These are phyloP conservation scores for Filobasidium wieringae DNA, from an alignment of 768 basidiomycete species.

Conservation along the genomic window DNA sequence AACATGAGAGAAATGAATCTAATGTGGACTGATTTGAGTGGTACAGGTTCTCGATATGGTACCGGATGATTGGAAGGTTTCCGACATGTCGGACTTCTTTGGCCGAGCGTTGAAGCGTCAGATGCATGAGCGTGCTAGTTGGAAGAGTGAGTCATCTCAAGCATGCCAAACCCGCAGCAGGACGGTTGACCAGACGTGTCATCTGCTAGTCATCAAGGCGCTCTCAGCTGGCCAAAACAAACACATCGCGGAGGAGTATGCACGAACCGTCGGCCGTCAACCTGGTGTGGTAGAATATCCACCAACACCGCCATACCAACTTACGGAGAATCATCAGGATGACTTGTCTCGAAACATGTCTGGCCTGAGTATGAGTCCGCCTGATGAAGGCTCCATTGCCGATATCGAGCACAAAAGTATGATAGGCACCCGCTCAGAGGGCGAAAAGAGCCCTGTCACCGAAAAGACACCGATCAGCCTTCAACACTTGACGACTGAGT, in stretches of 20 bases:
- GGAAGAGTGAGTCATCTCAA: constrained; percentile 18
- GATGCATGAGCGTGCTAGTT: constrained; percentile 47
- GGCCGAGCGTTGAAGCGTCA: constrained; percentile 64
- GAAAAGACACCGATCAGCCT: background rate
- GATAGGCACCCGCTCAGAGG: background rate
- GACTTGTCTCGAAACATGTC: background rate
- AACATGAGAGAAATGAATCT: too few relatives aligned
- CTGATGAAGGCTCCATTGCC: constrained; percentile 36
- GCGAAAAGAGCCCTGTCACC: background rate
- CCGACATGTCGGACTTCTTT: constrained; percentile 62
- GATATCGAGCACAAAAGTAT: constrained; percentile 27
- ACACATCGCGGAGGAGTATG: constrained; percentile 42
- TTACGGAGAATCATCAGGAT: background rate
- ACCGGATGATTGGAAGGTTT: constrained; percentile 65
- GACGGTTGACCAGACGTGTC: constrained; percentile 28
- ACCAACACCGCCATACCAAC: constrained; percentile 6
- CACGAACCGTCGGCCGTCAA: constrained; percentile 20
- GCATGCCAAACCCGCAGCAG: background rate
- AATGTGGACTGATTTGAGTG: too few relatives aligned
- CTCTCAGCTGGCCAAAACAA: constrained; percentile 70
- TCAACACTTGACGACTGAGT: too few relatives aligned
- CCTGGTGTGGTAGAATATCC: constrained; percentile 16
- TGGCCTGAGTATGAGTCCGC: constrained; percentile 8
- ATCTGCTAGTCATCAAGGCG: constrained; percentile 60
- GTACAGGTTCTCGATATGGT: constrained; percentile 52